Percentiles rank a stretch among this genome's conserved stretches.
Conservation (phyloP, 345 rosid genomes). For the Firmiana major region DNA sequence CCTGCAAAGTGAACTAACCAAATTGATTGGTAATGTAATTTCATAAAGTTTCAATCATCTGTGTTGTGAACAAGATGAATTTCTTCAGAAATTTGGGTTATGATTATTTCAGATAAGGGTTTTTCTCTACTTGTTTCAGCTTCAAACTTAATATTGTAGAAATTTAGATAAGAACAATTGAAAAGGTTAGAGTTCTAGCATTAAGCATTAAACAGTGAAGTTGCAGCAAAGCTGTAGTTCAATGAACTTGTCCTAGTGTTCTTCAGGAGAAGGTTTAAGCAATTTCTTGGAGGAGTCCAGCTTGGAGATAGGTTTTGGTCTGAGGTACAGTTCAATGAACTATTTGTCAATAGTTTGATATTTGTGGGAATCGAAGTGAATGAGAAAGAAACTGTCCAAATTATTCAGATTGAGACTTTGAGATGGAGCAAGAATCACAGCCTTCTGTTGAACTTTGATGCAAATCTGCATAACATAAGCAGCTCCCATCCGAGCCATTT, state of each 20-base stretch:
- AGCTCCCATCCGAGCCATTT: too few species aligned
- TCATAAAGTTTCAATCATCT: background rate
- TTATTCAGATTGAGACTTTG: background rate
- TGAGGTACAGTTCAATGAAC: background rate
- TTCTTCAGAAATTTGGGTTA: background rate
- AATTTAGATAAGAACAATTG: background rate
- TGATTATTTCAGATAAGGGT: background rate
- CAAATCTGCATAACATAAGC: too few species aligned
- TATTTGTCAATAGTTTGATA: too few species aligned
- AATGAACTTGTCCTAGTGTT: background rate
- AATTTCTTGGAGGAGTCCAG: background rate
- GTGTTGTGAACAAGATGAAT: background rate
- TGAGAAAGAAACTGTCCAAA: background rate
- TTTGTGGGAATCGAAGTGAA: background rate
- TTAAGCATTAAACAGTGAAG: background rate
- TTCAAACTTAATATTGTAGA: background rate
- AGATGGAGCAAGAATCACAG: background rate
- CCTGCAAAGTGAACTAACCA: background rate
- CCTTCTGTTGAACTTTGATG: background rate
- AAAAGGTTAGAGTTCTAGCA: background rate
- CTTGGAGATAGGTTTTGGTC: too few species aligned
- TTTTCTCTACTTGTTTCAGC: background rate
- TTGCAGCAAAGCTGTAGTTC: background rate
- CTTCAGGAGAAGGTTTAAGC: background rate
- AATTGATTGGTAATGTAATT: background rate